Evolutionary conservation across 192 early-diverging fungal species (phyloP), one percentile per base, ranked within the genome.

Genomic region (Pecoramyces ruminantium): DNA sequence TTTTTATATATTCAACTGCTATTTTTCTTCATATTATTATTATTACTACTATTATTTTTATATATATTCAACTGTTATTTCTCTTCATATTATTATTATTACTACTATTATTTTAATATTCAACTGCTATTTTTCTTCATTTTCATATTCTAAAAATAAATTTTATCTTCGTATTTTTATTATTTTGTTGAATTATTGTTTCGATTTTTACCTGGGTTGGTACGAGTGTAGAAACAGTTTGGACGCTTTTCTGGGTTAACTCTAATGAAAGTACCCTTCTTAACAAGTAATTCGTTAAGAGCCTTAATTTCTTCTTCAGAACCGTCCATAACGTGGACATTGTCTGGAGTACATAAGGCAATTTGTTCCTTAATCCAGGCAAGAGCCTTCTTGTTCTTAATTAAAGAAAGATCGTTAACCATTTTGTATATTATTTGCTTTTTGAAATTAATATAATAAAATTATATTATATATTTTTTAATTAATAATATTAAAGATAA

Each of bases 151-250:
- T 11, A 34, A 6, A 34, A 3, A 34, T 6, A 6, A 34, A 6
- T 34, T 34, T 34, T 34, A 34, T 34, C 11, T 34, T 34, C 30
- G 30, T 6, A 34, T 34, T 34, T 34, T 4, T 21, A 51, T 51
- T 51, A 21, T 21, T 51, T 4, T 21, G 2, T 21, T 21, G 1
- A 21, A 2, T 51, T 51, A 51, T 51, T 51, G 13, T 14, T 2
- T 51, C 21, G 18, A 51, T 21, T 51, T 51, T 51, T 51, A 51
- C 42, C 79, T 38, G 81, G 81, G 81, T 82, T 81, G n/a, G 81
- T 81, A 28, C 81, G 28, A 15, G 81, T 81, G 79, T 81, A 30
- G 81, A 81, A 82, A 28, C 40, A 82, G 81, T 82, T 82, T 27
- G 79, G 79, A 28, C 81, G 81, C 28, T 80, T 79, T n/a, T 29